These are phyloP conservation scores for Pistacia vera DNA, from an alignment of 345 rosid species.

Conservation along the genomic window DNA sequence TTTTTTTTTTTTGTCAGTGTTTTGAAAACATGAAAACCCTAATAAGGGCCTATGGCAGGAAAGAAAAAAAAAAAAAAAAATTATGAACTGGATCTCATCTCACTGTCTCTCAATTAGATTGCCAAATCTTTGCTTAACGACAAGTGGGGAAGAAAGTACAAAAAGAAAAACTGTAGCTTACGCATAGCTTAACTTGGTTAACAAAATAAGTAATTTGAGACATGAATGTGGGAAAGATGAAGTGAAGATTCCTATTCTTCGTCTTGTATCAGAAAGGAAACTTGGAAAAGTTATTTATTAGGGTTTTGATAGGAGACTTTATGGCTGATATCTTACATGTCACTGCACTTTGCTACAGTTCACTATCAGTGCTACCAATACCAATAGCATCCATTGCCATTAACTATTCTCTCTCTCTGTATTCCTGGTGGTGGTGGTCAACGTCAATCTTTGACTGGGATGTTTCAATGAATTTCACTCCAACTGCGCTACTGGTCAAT, in stretches of 20 bases:
- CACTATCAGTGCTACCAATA: background rate
- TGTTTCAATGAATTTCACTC: background rate
- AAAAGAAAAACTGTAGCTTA: background rate
- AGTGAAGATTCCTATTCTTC: slow-evolving; percentile 25
- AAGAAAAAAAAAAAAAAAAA: too few species aligned
- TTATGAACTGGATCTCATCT: background rate
- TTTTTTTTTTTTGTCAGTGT: too few species aligned
- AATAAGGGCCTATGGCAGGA: too few species aligned
- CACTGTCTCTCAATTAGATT: background rate
- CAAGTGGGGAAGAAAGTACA: background rate
- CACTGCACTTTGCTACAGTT: background rate
- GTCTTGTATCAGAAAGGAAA: slow-evolving; percentile 29
- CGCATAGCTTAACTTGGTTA: background rate
- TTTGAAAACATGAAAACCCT: background rate
- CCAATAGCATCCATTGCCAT: background rate
- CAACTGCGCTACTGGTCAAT: background rate
- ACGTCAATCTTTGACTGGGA: background rate
- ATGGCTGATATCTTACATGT: slow-evolving; percentile 6
- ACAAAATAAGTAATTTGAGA: slow-evolving; percentile 7
- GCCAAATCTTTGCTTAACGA: slow-evolving; percentile 1
- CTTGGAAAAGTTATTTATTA: slow-evolving; percentile 17
- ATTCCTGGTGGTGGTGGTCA: background rate
- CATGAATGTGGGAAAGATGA: slow-evolving; percentile 25
- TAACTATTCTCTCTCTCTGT: background rate
- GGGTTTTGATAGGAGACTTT: slow-evolving; percentile 1